Evolutionary conservation across 2,329 filamentous ascomycete genomes (phyloP), one percentile per base, ranked within the genome.

Genomic region (Diaporthe australafricana): DNA sequence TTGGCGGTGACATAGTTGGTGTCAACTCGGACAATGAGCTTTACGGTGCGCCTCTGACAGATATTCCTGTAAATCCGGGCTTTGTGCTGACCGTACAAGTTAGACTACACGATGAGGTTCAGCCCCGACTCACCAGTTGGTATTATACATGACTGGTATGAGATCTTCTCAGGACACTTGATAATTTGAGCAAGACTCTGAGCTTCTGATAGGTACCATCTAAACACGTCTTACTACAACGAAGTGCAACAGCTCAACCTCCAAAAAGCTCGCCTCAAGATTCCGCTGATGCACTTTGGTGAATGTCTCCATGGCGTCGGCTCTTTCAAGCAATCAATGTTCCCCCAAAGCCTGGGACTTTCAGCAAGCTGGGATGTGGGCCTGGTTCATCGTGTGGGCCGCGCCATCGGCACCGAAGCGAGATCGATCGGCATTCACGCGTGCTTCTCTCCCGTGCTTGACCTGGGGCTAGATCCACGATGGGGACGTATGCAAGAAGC

Each of bases 401-500:
- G 81, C 16, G 83, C 83, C 0, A 85, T 85, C 73, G 84, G 80
- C 1, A 78, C 78, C 2, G 84, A 85, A 72, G 83, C 83, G 1
- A 79, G 84, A 17, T 83, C 82, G 35, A 84, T 85, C 63, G 84
- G 84, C 1, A 80, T 85, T 38, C 83, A 84, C 71, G 83, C 83
- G 7, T 85, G 83, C 74, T 78, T 85, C 57, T 79, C 82, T 3
- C 84, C 84, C 0, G 83, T 85, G 2, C 79, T 85, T 2, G 84
- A 85, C 74, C 75, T 85, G 8, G 83, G 82, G 1, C 81, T 83
- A 60, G 84, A 85, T 55, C 82, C 83, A 3, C 77, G 84, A 69
- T 85, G 83, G 83, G 83, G 84, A 7, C 79, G 84, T 60, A 79
- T 81, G 81, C 83, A 84, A 76, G 84, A 85, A 76, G 82, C 80